A percentile compares a stretch with the other conserved stretches of the same genome.
Conservation (phyloP, 305 asterid species). For the Rubia occidens region DNA sequence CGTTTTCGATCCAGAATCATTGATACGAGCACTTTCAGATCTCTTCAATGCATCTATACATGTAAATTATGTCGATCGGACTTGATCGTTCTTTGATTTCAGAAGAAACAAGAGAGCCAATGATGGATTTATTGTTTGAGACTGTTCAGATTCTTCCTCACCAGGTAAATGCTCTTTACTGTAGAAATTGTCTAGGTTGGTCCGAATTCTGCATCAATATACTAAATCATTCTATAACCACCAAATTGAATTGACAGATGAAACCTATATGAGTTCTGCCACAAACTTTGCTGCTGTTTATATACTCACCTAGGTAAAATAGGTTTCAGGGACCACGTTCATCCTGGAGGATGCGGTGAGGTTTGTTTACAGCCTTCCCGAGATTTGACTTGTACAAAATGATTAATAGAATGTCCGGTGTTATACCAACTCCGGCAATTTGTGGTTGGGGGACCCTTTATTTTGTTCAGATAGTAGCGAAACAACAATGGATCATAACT, state of each 20-base stretch:
- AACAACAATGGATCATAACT: neutral
- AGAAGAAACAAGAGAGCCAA: neutral
- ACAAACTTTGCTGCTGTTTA: neutral
- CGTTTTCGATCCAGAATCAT: constrained; percentile 61
- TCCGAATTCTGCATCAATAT: neutral
- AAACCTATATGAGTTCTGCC: neutral
- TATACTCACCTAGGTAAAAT: neutral
- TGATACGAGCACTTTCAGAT: constrained; percentile 56
- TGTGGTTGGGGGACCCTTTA: neutral
- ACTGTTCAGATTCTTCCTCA: constrained; percentile 1
- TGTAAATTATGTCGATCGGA: neutral
- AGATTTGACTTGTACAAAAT: neutral
- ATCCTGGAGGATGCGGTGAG: neutral
- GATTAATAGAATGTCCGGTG: neutral
- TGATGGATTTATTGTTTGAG: neutral
- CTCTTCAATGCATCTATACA: constrained; percentile 24
- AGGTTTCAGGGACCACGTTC: neutral
- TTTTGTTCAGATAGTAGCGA: neutral
- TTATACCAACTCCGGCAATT: neutral
- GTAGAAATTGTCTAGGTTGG: neutral
- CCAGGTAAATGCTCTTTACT: neutral
- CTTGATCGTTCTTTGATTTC: neutral
- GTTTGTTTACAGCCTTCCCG: neutral
- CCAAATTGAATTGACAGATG: neutral
- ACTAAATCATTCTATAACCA: neutral